These are phyloP conservation scores for Neurospora africana DNA, from an alignment of 495 filamentous ascomycete genomes.

Conservation along the genomic window DNA sequence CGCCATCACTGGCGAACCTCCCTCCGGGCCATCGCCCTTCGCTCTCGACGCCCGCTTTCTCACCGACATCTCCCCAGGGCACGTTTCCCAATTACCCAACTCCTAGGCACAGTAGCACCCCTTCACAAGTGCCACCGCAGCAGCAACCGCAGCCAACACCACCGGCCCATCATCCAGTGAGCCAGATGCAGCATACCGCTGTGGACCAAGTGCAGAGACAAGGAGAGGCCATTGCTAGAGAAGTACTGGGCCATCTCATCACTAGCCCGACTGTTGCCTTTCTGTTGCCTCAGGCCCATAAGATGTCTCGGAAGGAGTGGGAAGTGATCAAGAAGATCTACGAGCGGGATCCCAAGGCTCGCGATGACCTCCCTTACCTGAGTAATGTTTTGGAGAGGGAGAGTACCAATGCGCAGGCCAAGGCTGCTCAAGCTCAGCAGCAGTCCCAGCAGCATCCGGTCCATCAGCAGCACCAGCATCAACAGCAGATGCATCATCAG, in stretches of 20 bases:
- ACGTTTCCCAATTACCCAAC: conserved; percentile 23
- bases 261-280: conserved; percentile 54
- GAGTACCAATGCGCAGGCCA: conserved; percentile 9
- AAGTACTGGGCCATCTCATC: conserved; percentile 50
- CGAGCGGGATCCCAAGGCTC: conserved; percentile 37
- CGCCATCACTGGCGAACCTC: conserved; percentile 11
- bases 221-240: conserved; percentile 40
- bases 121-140: conserved; percentile 18
- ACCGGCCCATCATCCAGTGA: conserved; percentile 16
- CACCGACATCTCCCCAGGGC: conserved; percentile 38
- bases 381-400: conserved; percentile 36
- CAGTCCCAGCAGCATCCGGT: conserved; percentile 3
- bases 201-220: conserved; percentile 16
- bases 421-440: conserved; percentile 5
- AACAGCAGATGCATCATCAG: conserved; percentile 2
- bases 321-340: conserved; percentile 51
- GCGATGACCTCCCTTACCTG: conserved; percentile 38
- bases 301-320: conserved; percentile 53
- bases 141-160: conserved; percentile 13
- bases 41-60: conserved; percentile 34
- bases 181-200: not conserved
- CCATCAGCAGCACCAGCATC: conserved; percentile 1
- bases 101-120: conserved; percentile 21
- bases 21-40: conserved; percentile 23
- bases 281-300: conserved; percentile 53